These are phyloP conservation scores for Fonsecaea erecta DNA, from an alignment of 2,329 filamentous ascomycete species.

Conservation along the genomic window DNA sequence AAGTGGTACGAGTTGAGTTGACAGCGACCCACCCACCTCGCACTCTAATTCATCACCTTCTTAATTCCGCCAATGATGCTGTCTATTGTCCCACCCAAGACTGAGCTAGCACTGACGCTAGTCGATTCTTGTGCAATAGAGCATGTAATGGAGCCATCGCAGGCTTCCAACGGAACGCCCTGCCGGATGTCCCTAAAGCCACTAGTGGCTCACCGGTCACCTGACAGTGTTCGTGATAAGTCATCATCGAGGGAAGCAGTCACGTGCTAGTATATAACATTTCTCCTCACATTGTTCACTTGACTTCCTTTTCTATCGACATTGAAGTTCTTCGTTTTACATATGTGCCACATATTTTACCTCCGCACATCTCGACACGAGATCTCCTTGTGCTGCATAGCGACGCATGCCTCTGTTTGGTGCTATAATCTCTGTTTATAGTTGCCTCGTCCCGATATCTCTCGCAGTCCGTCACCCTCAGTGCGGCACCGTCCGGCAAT, in stretches of 20 bases:
- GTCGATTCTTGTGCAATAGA: neutral
- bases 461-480: neutral
- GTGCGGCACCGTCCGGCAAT: neutral
- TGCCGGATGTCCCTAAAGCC: constrained; percentile 4
- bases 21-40: neutral
- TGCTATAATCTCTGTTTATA: neutral
- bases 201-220: constrained; percentile 3
- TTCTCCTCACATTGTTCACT: neutral
- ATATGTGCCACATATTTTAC: neutral
- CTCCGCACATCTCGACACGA: neutral
- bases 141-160: constrained; percentile 12
- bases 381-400: neutral
- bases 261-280: constrained; percentile 9
- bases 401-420: neutral
- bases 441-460: neutral
- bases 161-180: constrained; percentile 6
- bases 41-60: constrained; percentile 14
- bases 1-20: constrained; percentile 15
- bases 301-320: neutral
- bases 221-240: constrained; percentile 7
- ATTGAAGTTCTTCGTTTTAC: neutral
- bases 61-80: constrained; percentile 1
- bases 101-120: constrained; percentile 1
- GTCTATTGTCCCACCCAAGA: neutral
- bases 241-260: neutral